These are phyloP conservation scores for Sutorius australiensis DNA, from an alignment of 768 basidiomycete genomes.

Conservation along the genomic window DNA sequence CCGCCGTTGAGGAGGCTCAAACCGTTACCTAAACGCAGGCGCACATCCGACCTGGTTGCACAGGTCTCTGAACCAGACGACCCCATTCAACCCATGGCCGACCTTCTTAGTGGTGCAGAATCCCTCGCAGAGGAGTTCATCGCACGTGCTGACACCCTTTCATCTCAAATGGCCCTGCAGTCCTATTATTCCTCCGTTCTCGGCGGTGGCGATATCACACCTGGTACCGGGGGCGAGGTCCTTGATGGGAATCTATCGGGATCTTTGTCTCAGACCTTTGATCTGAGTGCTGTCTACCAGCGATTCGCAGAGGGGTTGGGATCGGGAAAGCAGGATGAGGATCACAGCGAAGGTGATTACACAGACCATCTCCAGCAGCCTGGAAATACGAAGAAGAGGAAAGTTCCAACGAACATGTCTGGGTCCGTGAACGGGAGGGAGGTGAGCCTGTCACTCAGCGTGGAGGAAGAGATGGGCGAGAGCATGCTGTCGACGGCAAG, in stretches of 20 bases:
- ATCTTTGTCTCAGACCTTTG: conserved; percentile 24
- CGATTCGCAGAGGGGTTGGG: conserved; percentile 23
- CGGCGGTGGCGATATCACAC: conserved; percentile 38
- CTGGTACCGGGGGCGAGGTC: conserved; percentile 24
- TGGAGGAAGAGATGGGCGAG: conserved; percentile 39
- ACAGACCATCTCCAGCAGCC: conserved; percentile 69
- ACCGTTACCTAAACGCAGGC: conserved; percentile 74
- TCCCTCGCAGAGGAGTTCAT: conserved; percentile 56
- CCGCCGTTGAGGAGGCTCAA: conserved; percentile 63
- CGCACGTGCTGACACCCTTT: conserved; percentile 53
- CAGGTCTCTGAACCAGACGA: conserved; percentile 25
- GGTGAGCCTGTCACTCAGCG: conserved; percentile 38
- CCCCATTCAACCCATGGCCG: conserved; percentile 30
- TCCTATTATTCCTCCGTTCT: conserved; percentile 62
- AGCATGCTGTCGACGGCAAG: conserved; percentile 26
- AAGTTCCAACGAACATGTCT: conserved; percentile 66
- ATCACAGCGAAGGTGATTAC: conserved; percentile 58
- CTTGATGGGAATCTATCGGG: conserved; percentile 16
- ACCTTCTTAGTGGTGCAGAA: conserved; percentile 40
- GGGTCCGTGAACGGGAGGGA: conserved; percentile 42
- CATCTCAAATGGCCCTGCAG: conserved; percentile 57
- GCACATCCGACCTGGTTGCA: conserved; percentile 40
- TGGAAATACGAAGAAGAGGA: conserved; percentile 85
- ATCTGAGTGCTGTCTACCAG: conserved; percentile 27
- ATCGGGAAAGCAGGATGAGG: conserved; percentile 44